Percentiles rank a stretch among this genome's conserved stretches.
phyloP scores from a whole-genome alignment of 2,329 filamentous ascomycete species.

The Sordariomycetes sp. region DNA sequence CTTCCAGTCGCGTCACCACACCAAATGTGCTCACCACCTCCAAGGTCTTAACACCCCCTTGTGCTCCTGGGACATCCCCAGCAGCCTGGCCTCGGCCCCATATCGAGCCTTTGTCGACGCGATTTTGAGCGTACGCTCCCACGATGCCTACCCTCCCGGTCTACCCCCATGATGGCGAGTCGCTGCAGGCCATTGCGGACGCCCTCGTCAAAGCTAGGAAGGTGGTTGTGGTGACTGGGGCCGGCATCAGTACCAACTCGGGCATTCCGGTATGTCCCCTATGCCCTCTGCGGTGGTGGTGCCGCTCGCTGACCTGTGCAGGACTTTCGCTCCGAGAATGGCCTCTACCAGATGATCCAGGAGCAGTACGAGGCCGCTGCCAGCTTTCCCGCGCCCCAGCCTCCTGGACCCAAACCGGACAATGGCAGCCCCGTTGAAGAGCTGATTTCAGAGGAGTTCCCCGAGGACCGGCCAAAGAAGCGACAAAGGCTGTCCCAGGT shows the following conservation, averaged over 20 bases:
- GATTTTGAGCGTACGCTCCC: background rate
- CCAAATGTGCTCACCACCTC: background rate
- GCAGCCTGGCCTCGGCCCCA: background rate
- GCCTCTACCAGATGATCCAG: constrained; percentile 62
- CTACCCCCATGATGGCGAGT: constrained; percentile 34
- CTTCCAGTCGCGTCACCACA: background rate
- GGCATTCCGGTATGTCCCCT: constrained; percentile 51
- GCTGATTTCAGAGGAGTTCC: constrained; percentile 1
- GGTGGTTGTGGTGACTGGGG: constrained; percentile 61
- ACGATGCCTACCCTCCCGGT: constrained; percentile 50
- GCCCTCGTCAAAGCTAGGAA: constrained; percentile 53
- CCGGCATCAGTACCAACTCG: constrained; percentile 66
- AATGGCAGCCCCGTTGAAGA: constrained; percentile 1
- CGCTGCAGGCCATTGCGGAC: constrained; percentile 56
- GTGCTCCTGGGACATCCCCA: background rate
- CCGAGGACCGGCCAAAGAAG: constrained; percentile 5
- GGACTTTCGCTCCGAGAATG: constrained; percentile 65
- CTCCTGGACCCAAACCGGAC: background rate
- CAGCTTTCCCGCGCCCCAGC: constrained; percentile 7
- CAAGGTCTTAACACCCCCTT: background rate
- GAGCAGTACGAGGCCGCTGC: constrained; percentile 50
- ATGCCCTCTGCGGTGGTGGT: background rate
- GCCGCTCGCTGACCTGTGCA: constrained; percentile 16
- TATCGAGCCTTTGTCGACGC: background rate
- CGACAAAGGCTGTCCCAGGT: constrained; percentile 5